These are phyloP conservation scores for Albophoma yamanashiensis DNA, from an alignment of 2,329 filamentous ascomycete species.

Conservation along the genomic window DNA sequence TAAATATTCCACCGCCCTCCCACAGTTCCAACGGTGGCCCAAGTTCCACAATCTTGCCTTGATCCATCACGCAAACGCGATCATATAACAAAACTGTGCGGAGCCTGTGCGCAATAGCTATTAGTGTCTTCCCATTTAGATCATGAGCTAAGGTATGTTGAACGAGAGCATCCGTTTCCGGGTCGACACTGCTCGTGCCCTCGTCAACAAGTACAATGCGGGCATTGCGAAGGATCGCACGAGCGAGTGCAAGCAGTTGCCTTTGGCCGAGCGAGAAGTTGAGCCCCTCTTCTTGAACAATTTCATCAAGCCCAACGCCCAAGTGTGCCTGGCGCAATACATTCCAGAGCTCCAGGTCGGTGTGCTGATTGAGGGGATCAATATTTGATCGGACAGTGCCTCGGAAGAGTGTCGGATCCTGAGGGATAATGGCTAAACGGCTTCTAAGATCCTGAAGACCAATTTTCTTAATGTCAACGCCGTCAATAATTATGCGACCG, in stretches of 20 bases:
- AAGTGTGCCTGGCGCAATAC: constrained; percentile 69
- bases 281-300: constrained; percentile 86
- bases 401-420: constrained; percentile 74
- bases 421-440: constrained; percentile 71
- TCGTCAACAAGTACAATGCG: constrained; percentile 97
- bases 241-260: constrained; percentile 87
- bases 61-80: constrained; percentile 93
- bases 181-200: constrained; percentile 85
- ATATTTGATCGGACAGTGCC: constrained; percentile 72
- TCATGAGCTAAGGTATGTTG: constrained; percentile 77
- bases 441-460: constrained; percentile 67
- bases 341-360: constrained; percentile 67
- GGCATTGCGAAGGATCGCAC: constrained; percentile 75
- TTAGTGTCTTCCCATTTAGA: constrained; percentile 75
- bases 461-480: constrained; percentile 58
- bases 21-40: constrained; percentile 67
- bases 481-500: constrained; percentile 54
- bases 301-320: constrained; percentile 70
- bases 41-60: constrained; percentile 76
- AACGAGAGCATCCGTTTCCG: constrained; percentile 95
- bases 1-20: constrained; percentile 67
- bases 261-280: constrained; percentile 95
- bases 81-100: constrained; percentile 92
- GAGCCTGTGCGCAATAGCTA: constrained; percentile 87
- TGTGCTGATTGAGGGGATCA: constrained; percentile 70